Evolutionary conservation across 2,329 filamentous ascomycete genomes (phyloP).

Genomic region (Hymenoscyphus salicellus): DNA sequence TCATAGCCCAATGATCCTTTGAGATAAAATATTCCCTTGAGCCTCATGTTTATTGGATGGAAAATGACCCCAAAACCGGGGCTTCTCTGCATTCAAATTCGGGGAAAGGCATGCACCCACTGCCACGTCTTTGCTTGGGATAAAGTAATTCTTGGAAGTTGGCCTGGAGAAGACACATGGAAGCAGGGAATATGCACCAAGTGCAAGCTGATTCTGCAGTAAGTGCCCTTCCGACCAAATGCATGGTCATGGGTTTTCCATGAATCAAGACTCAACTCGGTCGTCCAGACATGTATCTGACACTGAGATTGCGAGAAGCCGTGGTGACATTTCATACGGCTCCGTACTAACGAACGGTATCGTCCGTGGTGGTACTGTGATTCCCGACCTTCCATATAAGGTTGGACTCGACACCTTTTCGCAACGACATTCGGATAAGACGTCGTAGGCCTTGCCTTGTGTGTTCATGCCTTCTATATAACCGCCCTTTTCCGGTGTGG

Average conservation of each 20-base stretch:
- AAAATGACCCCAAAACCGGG: background rate
- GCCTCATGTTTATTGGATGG: background rate
- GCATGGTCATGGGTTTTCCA: background rate
- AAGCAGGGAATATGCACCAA: slow-evolving; percentile 4
- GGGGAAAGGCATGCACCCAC: background rate
- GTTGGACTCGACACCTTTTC: background rate
- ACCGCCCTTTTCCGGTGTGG: background rate
- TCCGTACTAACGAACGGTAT: background rate
- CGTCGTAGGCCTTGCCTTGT: too few relatives aligned
- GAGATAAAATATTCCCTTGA: background rate
- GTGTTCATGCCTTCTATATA: background rate
- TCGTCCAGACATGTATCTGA: slow-evolving; percentile 2
- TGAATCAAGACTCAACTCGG: background rate
- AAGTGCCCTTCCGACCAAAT: background rate
- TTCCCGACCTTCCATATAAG: slow-evolving; percentile 4
- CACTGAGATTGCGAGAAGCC: background rate
- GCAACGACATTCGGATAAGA: background rate
- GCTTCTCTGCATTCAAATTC: background rate
- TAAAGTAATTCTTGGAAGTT: background rate
- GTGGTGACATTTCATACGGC: background rate
- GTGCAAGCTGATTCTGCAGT: background rate
- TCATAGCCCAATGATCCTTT: background rate
- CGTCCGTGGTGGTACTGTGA: background rate
- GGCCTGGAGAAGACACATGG: background rate
- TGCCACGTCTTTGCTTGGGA: slow-evolving; percentile 4